phyloP scores from a whole-genome alignment of 495 filamentous ascomycete genomes.

The Tuber melanosporum region DNA sequence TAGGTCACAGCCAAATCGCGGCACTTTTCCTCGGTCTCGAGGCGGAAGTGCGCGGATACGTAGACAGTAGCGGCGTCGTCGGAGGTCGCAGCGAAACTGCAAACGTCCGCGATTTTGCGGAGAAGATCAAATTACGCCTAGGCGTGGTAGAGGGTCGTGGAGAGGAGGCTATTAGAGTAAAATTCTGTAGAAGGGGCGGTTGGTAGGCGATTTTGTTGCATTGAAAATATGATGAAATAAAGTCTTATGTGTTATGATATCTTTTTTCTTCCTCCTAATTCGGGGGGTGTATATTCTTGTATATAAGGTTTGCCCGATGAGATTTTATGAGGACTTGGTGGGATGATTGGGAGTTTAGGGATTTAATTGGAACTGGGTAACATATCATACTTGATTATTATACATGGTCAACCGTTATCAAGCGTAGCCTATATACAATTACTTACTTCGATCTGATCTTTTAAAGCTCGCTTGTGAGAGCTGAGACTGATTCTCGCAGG shows the following conservation, averaged over 20 bases:
- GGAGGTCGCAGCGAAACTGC: constrained; percentile 16
- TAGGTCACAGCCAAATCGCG: constrained; percentile 25
- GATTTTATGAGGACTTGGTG: not conserved
- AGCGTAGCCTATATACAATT: not conserved
- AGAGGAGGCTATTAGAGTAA: constrained; percentile 6
- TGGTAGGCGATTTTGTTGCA: not conserved
- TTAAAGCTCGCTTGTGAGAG: not conserved
- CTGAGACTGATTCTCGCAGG: not conserved
- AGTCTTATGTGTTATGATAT: not conserved
- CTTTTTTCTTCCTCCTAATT: not conserved
- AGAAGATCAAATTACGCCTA: constrained; percentile 32
- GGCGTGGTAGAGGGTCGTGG: constrained; percentile 11
- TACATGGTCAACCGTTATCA: not conserved
- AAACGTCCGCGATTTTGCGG: constrained; percentile 23
- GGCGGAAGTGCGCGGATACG: constrained; percentile 19
- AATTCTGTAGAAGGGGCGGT: not conserved
- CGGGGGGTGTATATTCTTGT: not conserved
- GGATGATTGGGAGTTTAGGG: not conserved
- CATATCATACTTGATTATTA: not conserved
- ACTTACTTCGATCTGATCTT: not conserved
- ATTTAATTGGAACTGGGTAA: not conserved
- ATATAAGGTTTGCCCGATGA: not conserved
- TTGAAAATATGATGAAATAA: not conserved
- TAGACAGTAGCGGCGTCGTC: constrained; percentile 15
- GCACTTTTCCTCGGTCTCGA: constrained; percentile 29